Conservation (phyloP, 202 grass and related monocot genomes). For the Eragrostis tef region DNA sequence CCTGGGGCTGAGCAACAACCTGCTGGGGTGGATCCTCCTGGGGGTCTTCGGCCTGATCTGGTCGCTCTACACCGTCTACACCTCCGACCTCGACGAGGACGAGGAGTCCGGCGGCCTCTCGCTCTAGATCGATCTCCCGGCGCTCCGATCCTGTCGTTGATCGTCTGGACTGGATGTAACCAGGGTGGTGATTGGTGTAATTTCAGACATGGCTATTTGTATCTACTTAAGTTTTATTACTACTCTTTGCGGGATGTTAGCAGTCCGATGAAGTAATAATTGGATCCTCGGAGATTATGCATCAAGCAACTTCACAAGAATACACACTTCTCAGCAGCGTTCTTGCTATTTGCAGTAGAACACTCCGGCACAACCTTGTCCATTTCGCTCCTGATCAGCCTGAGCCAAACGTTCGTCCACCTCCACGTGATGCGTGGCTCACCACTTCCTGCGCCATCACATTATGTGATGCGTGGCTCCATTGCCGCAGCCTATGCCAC, state of each 20-base stretch:
- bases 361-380: no score
- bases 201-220: slow-evolving; percentile 44
- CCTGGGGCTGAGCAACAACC: slow-evolving; percentile 90
- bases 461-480: no score
- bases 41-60: slow-evolving; percentile 90
- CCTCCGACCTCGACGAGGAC: slow-evolving; percentile 81
- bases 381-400: no score
- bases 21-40: slow-evolving; percentile 82
- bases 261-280: slow-evolving; percentile 4
- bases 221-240: slow-evolving; percentile 31
- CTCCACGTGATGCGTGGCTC: no score
- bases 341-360: background rate
- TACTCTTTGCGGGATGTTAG: slow-evolving; percentile 35
- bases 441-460: no score
- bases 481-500: no score
- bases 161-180: slow-evolving; percentile 11
- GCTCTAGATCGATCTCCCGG: slow-evolving; percentile 48
- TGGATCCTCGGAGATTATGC: background rate
- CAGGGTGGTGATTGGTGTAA: slow-evolving; percentile 36
- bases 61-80: slow-evolving; percentile 87
- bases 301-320: background rate
- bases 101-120: slow-evolving; percentile 88
- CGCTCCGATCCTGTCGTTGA: background rate
- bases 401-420: no score
- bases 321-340: background rate